Evolutionary conservation across 441 rosid genomes (phyloP), one percentile per base, ranked within the genome.

Genomic region (Erodium moschatum): DNA sequence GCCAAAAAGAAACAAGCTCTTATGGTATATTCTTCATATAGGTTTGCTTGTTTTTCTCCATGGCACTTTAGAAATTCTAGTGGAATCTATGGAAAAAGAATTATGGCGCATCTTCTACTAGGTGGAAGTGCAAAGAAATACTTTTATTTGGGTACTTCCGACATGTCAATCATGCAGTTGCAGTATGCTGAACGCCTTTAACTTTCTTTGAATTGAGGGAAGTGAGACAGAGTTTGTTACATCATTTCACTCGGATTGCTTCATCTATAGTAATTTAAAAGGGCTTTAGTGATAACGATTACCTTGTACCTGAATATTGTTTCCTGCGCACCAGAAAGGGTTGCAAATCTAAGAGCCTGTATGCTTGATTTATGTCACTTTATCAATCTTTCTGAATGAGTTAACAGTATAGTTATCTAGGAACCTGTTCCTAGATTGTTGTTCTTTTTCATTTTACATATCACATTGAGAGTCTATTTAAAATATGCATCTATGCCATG

Each of bases 1-100:
- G 85, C 97, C 65, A 95, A 89, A 79, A 88, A 81, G 87, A 95
- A 95, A 68, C 97, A 95, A 83, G 85, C 97, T 79, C 91, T 95
- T 66, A 79, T 81, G 96, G 99, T 91, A 86, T 15, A 75, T 69
- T 64, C 54, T 68, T 79, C 68, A 24, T 2, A 27, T 62, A 24
- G 35, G n/a, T 61, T 61, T 21, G 15, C 6, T 61, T 12, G 18
- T 54, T 21, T 61, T 61, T 61, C 65, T 61, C 3, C 24, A 21
- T 61, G 65, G 65, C 31, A 21, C 35, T 61, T 10, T 29, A 29
- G 6, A 12, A 21, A 21, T 27, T 62, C 24, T 19, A 7, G 24
- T 21, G 31, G 15, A 4, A 15, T 15, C 5, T 15, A 15, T 52
- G 60, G 9, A 29, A 29, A 29, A 29, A 52, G 5, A 60, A 21